A percentile compares a stretch with the other conserved stretches of the same genome.
Evolutionary conservation across 805 yeast species (phyloP).

Genomic region (Candida dajiaensis): DNA sequence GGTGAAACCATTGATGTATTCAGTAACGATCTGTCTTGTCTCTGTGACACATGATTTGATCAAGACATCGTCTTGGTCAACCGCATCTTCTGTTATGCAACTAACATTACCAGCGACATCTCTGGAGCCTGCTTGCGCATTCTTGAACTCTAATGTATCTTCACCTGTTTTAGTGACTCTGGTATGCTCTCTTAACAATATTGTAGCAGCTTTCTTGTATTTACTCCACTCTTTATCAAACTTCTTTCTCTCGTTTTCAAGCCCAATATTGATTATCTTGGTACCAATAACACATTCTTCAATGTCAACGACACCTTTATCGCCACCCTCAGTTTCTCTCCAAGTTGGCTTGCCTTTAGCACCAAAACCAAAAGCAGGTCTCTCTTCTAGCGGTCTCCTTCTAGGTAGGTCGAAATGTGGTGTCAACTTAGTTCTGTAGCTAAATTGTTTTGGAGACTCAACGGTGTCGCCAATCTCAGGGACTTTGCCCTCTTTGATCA

Average conservation of each 20-base stretch:
- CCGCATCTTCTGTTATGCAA: conserved; percentile 27
- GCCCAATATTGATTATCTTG: conserved; percentile 63
- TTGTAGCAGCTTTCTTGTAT: conserved; percentile 78
- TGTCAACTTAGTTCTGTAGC: conserved; percentile 87
- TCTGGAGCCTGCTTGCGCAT: conserved; percentile 40
- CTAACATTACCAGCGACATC: conserved; percentile 32
- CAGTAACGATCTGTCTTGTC: conserved; percentile 73
- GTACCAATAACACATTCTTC: conserved; percentile 95
- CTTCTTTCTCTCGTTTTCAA: conserved; percentile 58
- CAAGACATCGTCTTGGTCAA: conserved; percentile 24
- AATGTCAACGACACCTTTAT: conserved; percentile 68
- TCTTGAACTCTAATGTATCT: conserved; percentile 26
- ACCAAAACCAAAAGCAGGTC: conserved; percentile 87
- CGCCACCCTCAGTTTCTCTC: conserved; percentile 55
- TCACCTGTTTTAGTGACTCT: conserved; percentile 24
- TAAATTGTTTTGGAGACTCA: conserved; percentile 69
- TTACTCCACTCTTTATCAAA: conserved; percentile 40
- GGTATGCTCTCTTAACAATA: conserved; percentile 77
- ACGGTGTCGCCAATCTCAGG: conserved; percentile 64
- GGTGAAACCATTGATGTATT: conserved; percentile 63
- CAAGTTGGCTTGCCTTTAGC: conserved; percentile 73
- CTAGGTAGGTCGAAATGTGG: conserved; percentile 90
- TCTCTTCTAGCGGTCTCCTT: conserved; percentile 31
- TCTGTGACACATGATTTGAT: conserved; percentile 75
- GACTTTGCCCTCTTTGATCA: conserved; percentile 35